Percentiles rank a stretch among this genome's conserved stretches.
Conservation (phyloP, 306 rosid genomes). For the Glycine tomentella region DNA sequence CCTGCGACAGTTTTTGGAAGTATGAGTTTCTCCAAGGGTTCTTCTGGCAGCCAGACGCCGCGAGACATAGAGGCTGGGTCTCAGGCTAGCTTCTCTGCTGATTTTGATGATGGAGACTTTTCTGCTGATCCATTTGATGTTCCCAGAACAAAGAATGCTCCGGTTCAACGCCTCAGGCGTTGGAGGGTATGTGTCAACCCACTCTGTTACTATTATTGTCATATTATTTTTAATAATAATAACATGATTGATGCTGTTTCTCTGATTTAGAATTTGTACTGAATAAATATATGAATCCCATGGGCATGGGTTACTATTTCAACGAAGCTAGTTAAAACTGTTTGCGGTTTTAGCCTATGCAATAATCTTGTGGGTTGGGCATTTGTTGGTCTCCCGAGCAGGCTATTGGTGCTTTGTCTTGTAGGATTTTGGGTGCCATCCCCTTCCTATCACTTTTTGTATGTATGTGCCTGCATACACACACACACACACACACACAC, state of each 20-base stretch:
- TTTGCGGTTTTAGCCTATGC: too few species aligned
- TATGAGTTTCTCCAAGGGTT: slow-evolving; percentile 56
- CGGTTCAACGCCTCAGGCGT: slow-evolving; percentile 73
- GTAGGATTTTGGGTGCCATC: too few species aligned
- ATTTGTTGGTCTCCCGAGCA: too few species aligned
- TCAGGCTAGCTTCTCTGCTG: slow-evolving; percentile 43
- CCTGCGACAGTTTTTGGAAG: slow-evolving; percentile 75
- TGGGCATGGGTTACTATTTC: too few species aligned
- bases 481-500: too few species aligned
- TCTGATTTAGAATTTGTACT: neutral
- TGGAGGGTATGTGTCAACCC: slow-evolving; percentile 71
- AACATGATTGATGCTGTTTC: slow-evolving; percentile 9
- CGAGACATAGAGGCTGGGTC: slow-evolving; percentile 67
- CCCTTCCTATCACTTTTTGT: too few species aligned
- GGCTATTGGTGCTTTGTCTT: too few species aligned
- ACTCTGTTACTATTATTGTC: neutral
- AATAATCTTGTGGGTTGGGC: neutral
- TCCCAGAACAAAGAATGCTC: slow-evolving; percentile 73
- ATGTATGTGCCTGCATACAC: too few species aligned
- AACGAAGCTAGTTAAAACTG: too few species aligned
- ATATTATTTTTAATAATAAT: neutral
- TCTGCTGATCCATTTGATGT: slow-evolving; percentile 62
- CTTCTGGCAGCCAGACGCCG: slow-evolving; percentile 45
- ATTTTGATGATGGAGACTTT: slow-evolving; percentile 49
- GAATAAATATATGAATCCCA: neutral